Conservation (phyloP, 352 stramenopile species). For the Phytophthora meadii region DNA sequence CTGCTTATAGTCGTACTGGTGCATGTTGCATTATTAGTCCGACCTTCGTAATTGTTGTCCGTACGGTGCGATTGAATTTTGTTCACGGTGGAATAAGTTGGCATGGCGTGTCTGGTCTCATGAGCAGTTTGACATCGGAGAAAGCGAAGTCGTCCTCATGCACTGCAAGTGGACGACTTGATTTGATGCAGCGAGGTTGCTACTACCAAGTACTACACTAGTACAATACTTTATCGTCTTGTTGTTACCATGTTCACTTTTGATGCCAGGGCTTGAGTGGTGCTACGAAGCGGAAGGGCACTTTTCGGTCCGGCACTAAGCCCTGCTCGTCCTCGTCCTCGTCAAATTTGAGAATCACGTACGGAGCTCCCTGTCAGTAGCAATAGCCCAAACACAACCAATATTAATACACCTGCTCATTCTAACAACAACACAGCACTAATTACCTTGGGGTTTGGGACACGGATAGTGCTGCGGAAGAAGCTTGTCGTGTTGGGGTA, state of each 20-base stretch:
- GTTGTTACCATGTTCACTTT: conserved; percentile 30
- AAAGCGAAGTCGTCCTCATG: not conserved
- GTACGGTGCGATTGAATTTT: no score
- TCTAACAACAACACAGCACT: not conserved
- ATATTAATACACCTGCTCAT: no score
- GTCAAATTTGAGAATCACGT: conserved; percentile 98
- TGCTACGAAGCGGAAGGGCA: conserved; percentile 95
- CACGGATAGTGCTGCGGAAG: conserved; percentile 93
- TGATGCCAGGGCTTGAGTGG: conserved; percentile 69
- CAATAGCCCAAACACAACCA: not conserved
- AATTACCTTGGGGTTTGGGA: conserved; percentile 86
- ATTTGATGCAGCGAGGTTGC: not conserved
- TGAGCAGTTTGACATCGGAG: not conserved
- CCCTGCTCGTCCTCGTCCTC: conserved; percentile 96
- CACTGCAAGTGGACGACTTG: no score
- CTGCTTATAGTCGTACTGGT: no score
- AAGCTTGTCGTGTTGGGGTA: conserved; percentile 98
- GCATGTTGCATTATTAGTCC: no score
- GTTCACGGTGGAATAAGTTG: no score
- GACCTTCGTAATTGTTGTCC: no score
- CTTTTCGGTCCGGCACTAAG: conserved; percentile 91
- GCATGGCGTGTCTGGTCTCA: not conserved
- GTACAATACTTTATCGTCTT: not conserved
- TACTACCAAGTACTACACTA: not conserved
- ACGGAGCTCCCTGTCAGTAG: conserved; percentile 69